These are phyloP conservation scores for Solanum commersonii DNA, from an alignment of 257 asterid genomes.

Conservation along the genomic window DNA sequence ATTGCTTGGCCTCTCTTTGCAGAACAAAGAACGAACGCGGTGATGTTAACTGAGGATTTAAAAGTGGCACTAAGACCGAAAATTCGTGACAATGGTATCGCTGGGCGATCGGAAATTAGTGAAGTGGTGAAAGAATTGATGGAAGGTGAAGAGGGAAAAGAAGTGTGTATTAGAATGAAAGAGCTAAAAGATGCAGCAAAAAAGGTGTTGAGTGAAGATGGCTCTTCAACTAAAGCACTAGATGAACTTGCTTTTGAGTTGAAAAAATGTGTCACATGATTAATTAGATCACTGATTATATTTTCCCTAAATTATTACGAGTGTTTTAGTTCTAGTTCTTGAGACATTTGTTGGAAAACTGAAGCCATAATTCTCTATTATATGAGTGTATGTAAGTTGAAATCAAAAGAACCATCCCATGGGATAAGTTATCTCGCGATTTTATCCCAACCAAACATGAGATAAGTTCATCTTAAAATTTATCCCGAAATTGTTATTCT, in stretches of 20 bases:
- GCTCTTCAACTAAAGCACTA: slow-evolving; percentile 12
- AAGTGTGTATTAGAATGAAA: background rate
- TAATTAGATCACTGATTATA: background rate
- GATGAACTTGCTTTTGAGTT: background rate
- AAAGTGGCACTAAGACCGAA: background rate
- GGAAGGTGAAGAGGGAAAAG: slow-evolving; percentile 12
- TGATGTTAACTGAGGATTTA: background rate
- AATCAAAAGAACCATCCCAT: too few species aligned
- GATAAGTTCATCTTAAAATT: too few species aligned
- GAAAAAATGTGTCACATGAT: background rate
- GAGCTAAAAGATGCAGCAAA: slow-evolving; percentile 1
- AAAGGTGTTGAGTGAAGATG: background rate
- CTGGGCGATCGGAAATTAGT: background rate
- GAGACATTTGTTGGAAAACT: too few species aligned
- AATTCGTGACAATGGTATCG: background rate
- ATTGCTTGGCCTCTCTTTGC: slow-evolving; percentile 22
- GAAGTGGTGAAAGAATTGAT: slow-evolving; percentile 10
- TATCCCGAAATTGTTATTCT: too few species aligned
- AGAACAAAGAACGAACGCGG: slow-evolving; percentile 3
- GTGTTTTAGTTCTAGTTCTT: background rate
- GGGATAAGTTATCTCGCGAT: too few species aligned
- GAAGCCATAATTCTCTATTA: too few species aligned
- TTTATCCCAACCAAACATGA: too few species aligned
- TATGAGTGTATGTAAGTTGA: too few species aligned
- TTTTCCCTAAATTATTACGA: background rate